Conservation (phyloP, 2,329 filamentous ascomycete genomes). For the Coniella vitis region DNA sequence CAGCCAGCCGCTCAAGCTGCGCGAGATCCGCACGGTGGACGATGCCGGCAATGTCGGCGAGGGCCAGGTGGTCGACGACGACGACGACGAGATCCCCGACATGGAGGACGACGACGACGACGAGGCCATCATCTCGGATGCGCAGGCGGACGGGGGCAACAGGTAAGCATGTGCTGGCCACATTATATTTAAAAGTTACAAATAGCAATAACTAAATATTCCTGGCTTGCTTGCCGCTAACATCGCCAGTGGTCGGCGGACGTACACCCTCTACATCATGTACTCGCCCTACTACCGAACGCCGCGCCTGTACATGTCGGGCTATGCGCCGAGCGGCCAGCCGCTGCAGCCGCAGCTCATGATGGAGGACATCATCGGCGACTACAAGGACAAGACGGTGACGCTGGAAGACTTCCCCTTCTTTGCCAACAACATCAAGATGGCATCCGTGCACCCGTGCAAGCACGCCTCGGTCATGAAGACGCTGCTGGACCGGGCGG, state of each 20-base stretch:
- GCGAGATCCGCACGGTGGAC: slow-evolving; percentile 81
- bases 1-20: slow-evolving; percentile 67
- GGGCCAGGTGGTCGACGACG: slow-evolving; percentile 54
- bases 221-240: no score
- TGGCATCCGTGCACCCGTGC: slow-evolving; percentile 94
- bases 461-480: slow-evolving; percentile 99
- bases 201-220: no score
- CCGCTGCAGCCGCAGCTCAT: slow-evolving; percentile 30
- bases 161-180: slow-evolving; percentile 38
- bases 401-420: slow-evolving; percentile 97
- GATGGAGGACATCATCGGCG: slow-evolving; percentile 34
- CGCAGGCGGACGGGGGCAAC: slow-evolving; percentile 39
- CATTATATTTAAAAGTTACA: no score
- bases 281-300: slow-evolving; percentile 97
- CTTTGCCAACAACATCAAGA: slow-evolving; percentile 86
- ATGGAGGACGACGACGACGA: slow-evolving; percentile 99
- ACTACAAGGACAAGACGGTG: slow-evolving; percentile 68
- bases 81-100: slow-evolving; percentile 84
- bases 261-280: slow-evolving; percentile 98
- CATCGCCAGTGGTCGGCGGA: slow-evolving; percentile 73
- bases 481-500: slow-evolving; percentile 87
- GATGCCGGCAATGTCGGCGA: slow-evolving; percentile 83
- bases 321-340: slow-evolving; percentile 72
- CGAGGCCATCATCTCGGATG: slow-evolving; percentile 88
- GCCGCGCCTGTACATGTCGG: slow-evolving; percentile 88